phyloP scores from a whole-genome alignment of 768 basidiomycete genomes.

The Russula virescens region DNA sequence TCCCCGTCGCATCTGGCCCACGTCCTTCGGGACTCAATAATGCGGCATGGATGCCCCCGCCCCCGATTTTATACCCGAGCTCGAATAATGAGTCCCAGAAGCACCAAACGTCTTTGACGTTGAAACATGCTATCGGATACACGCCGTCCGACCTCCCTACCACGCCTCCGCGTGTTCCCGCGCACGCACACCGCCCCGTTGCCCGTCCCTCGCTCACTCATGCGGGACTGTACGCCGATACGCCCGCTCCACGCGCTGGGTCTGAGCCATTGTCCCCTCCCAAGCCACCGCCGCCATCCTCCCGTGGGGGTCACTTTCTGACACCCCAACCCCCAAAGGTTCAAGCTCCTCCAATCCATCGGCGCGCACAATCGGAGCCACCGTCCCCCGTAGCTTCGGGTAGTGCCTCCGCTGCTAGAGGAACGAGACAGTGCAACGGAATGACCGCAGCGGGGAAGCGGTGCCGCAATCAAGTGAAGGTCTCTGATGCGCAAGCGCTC shows the following conservation, averaged over 20 bases:
- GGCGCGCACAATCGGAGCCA: slow-evolving; percentile 22
- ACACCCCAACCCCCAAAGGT: slow-evolving; percentile 16
- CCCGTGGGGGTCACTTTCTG: slow-evolving; percentile 4
- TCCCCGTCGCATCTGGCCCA: slow-evolving; percentile 2
- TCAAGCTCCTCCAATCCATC: background rate
- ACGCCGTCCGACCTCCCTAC: slow-evolving; percentile 1
- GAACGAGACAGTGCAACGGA: slow-evolving; percentile 50
- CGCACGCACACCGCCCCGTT: slow-evolving; percentile 7
- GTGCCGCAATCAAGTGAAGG: slow-evolving; percentile 50
- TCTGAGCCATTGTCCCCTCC: background rate
- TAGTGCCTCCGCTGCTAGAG: background rate
- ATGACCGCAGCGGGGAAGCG: slow-evolving; percentile 58
- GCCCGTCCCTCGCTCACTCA: background rate
- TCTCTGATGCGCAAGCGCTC: slow-evolving; percentile 30
- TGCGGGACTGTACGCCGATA: background rate
- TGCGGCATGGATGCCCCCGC: slow-evolving; percentile 27
- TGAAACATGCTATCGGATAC: slow-evolving; percentile 32
- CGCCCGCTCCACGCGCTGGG: background rate
- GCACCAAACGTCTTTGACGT: slow-evolving; percentile 34
- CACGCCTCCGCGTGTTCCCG: background rate
- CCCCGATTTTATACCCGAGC: slow-evolving; percentile 26
- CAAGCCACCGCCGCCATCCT: slow-evolving; percentile 1
- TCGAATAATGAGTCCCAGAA: slow-evolving; percentile 36
- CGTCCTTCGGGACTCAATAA: slow-evolving; percentile 14
- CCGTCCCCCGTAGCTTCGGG: slow-evolving; percentile 25